These are phyloP conservation scores for Parasitella parasitica DNA, from an alignment of 371 early-diverging fungal genomes.

Conservation along the genomic window DNA sequence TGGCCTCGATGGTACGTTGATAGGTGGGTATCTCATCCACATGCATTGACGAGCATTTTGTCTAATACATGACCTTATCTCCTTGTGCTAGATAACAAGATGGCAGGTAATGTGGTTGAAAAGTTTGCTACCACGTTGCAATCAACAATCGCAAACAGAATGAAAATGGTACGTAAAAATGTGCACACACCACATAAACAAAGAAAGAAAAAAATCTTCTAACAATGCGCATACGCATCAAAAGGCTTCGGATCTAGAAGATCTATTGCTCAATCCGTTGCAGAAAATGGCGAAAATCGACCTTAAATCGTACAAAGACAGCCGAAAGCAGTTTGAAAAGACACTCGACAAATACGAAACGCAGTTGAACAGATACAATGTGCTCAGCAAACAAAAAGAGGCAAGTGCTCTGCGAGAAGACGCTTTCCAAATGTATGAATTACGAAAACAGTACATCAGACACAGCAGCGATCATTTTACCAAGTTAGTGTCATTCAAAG, in stretches of 20 bases:
- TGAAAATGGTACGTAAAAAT: constrained; percentile 49
- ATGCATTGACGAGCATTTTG: not conserved
- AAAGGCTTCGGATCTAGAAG: constrained; percentile 55
- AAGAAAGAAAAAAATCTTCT: constrained; percentile 10
- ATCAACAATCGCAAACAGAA: constrained; percentile 44
- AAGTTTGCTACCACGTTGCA: constrained; percentile 49
- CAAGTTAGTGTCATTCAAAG: constrained; percentile 33
- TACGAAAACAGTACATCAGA: constrained; percentile 60
- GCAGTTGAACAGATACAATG: constrained; percentile 58
- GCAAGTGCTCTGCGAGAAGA: constrained; percentile 69
- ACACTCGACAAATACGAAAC: constrained; percentile 64
- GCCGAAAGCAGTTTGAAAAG: constrained; percentile 56
- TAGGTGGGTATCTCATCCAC: constrained; percentile 23
- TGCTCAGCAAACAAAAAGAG: constrained; percentile 66
- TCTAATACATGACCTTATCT: not conserved
- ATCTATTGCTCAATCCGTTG: constrained; percentile 53
- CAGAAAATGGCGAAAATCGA: constrained; percentile 59
- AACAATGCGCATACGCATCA: not conserved
- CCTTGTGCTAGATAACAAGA: constrained; percentile 26
- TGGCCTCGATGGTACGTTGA: constrained; percentile 35
- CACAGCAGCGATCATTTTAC: constrained; percentile 35
- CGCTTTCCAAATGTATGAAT: constrained; percentile 67
- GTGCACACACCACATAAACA: constrained; percentile 28
- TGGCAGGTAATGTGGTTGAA: constrained; percentile 36
- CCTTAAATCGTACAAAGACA: constrained; percentile 58